Base-by-base conservation (phyloP, 352 stramenopile genomes). In the Thalassiosira pacifica region DNA sequence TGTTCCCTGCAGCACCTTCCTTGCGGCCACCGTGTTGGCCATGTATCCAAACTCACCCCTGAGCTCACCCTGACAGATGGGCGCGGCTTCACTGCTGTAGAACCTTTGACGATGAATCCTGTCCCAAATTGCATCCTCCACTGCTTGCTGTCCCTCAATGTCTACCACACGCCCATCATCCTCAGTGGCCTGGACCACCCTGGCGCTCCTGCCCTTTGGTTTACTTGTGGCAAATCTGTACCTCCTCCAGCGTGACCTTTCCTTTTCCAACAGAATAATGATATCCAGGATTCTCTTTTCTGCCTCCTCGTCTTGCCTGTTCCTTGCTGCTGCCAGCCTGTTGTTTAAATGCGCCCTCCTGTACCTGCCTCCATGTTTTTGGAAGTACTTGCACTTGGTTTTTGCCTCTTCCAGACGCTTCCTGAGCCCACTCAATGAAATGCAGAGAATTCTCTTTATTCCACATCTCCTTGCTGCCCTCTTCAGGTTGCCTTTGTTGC, bases 41-140 rank as follows among this genome's bases (percentile, higher is more conserved):
- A 63, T 27, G 32, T 82, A 76, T 26, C 79, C 79, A 65, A 86
- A 86, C 13, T 73, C 34, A 19, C 63, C 66, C 2, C 34, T 2
- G 10, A 84, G 10, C 5, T 24, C 0, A 4, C 68, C 59, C n/a
- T 78, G 19, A 60, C 76, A 84, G 11, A 84, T 78, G 19, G 76
- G 76, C 13, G 76, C 76, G 34, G 73, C 9, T 34, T 83, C 75
- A 22, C 64, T 67, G n/a, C 78, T 16, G 26, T 73, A 60, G 26
- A 79, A 68, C 19, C 77, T 8, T 19, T 74, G 40, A 6, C 37
- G 3, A 52, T 72, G n/a, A 1, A 59, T 37, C 22, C 59, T n/a
- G 6, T 11, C 1, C 34, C 37, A 59, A 8, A 72, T 72, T 37
- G 37, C 37, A 27, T 72, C 10, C 1, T 72, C 32, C 8, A 70